Percentiles rank a stretch among this genome's conserved stretches.
Conservation (phyloP, 2,329 filamentous ascomycete genomes). For the Coleophoma cylindrospora region DNA sequence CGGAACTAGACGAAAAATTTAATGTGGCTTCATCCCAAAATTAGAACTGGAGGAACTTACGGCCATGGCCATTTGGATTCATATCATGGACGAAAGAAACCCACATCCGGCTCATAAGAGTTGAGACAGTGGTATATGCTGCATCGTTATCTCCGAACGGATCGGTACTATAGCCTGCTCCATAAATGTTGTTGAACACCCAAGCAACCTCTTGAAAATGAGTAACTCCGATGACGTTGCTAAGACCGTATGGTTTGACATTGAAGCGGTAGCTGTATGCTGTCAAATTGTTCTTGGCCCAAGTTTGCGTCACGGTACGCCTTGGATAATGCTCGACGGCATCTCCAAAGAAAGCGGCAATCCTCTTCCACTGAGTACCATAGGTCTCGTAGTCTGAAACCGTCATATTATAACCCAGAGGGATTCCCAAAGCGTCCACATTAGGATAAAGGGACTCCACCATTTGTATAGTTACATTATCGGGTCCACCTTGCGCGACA, state of each 20-base stretch:
- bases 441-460: slow-evolving; percentile 1
- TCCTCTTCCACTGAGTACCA: slow-evolving; percentile 8
- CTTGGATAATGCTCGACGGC: neutral
- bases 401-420: neutral
- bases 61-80: slow-evolving; percentile 6
- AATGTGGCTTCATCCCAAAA: too few species aligned
- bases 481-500: slow-evolving; percentile 1
- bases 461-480: slow-evolving; percentile 2
- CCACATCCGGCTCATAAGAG: slow-evolving; percentile 11
- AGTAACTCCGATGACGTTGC: neutral
- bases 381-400: neutral
- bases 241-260: neutral
- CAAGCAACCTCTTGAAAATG: slow-evolving; percentile 1
- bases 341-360: slow-evolving; percentile 6
- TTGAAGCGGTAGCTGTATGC: neutral
- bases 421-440: neutral
- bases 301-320: neutral
- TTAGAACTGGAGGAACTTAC: too few species aligned
- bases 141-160: neutral
- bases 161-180: neutral
- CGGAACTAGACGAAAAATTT: too few species aligned
- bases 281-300: neutral
- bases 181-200: slow-evolving; percentile 8
- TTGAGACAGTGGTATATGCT: slow-evolving; percentile 1
- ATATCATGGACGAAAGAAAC: slow-evolving; percentile 7